Evolutionary conservation across 768 basidiomycete species (phyloP).

Genomic region (Lactarius hatsudake): DNA sequence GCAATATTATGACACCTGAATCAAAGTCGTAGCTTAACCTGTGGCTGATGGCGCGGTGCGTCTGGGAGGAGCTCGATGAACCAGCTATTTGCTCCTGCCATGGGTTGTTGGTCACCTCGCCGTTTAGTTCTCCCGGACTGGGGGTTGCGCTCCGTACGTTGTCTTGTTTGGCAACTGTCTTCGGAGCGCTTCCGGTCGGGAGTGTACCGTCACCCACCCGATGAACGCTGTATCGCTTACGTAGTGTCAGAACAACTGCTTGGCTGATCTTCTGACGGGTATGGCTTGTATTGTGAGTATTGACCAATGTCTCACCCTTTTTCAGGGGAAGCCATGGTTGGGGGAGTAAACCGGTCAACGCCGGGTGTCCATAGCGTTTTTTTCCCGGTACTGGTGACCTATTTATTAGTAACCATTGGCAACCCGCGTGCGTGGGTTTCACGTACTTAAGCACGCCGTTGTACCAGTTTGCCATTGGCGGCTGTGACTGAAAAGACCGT

Average conservation of each 20-base stretch:
- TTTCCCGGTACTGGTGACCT: slow-evolving; percentile 72
- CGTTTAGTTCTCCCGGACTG: slow-evolving; percentile 4
- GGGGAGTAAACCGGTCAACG: slow-evolving; percentile 88
- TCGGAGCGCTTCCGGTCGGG: not conserved
- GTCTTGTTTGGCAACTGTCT: slow-evolving; percentile 24
- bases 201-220: slow-evolving; percentile 36
- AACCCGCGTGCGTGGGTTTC: slow-evolving; percentile 26
- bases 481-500: slow-evolving; percentile 66
- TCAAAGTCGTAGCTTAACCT: slow-evolving; percentile 82
- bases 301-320: slow-evolving; percentile 73
- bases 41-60: slow-evolving; percentile 41
- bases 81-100: slow-evolving; percentile 54
- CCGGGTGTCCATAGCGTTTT: slow-evolving; percentile 91
- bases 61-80: slow-evolving; percentile 32
- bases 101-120: slow-evolving; percentile 43
- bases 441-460: slow-evolving; percentile 83
- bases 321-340: slow-evolving; percentile 93
- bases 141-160: slow-evolving; percentile 13
- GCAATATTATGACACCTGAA: slow-evolving; percentile 85
- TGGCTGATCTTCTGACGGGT: slow-evolving; percentile 42
- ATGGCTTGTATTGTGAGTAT: slow-evolving; percentile 43
- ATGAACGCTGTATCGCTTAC: slow-evolving; percentile 62
- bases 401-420: not conserved
- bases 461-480: slow-evolving; percentile 96
- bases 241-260: slow-evolving; percentile 79